A percentile compares a stretch with the other conserved stretches of the same genome.
These are phyloP conservation scores for Prinsepia uniflora DNA, from an alignment of 306 rosid genomes.

Conservation along the genomic window DNA sequence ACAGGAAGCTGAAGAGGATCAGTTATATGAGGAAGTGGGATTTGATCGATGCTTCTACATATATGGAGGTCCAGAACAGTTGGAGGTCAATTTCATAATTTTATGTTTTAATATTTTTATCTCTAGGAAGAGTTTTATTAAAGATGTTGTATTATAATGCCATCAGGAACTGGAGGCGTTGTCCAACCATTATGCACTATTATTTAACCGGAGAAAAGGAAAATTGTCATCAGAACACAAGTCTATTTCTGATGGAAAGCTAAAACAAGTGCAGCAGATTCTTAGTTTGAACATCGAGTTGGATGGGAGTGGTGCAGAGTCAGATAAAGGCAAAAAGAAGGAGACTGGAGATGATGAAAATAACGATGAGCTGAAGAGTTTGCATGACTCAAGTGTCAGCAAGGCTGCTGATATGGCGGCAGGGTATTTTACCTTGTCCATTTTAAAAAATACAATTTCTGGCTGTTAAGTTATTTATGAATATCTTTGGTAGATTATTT, in stretches of 20 bases:
- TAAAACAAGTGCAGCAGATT: slow-evolving; percentile 83
- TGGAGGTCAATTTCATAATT: slow-evolving; percentile 64
- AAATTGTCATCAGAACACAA: slow-evolving; percentile 74
- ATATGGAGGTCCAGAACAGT: slow-evolving; percentile 97
- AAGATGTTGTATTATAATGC: slow-evolving; percentile 12
- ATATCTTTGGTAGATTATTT: not conserved
- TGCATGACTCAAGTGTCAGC: slow-evolving; percentile 82
- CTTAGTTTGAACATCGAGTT: slow-evolving; percentile 59
- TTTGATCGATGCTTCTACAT: slow-evolving; percentile 97
- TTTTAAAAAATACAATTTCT: not conserved
- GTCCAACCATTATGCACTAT: slow-evolving; percentile 81
- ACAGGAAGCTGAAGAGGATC: slow-evolving; percentile 53
- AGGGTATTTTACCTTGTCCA: slow-evolving; percentile 47
- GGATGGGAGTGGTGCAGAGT: slow-evolving; percentile 52
- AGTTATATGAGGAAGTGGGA: slow-evolving; percentile 74
- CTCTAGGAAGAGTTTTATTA: slow-evolving; percentile 15
- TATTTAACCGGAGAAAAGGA: slow-evolving; percentile 80
- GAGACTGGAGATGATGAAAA: slow-evolving; percentile 62
- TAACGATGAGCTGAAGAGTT: slow-evolving; percentile 67
- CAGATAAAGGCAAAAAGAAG: slow-evolving; percentile 71
- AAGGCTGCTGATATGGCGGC: slow-evolving; percentile 99
- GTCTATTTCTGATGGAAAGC: slow-evolving; percentile 73
- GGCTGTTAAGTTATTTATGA: not conserved
- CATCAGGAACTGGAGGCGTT: slow-evolving; percentile 86
- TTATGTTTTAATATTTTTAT: slow-evolving; percentile 12